These are phyloP conservation scores for Cercospora janseana DNA, from an alignment of 2,329 filamentous ascomycete species.

Conservation along the genomic window DNA sequence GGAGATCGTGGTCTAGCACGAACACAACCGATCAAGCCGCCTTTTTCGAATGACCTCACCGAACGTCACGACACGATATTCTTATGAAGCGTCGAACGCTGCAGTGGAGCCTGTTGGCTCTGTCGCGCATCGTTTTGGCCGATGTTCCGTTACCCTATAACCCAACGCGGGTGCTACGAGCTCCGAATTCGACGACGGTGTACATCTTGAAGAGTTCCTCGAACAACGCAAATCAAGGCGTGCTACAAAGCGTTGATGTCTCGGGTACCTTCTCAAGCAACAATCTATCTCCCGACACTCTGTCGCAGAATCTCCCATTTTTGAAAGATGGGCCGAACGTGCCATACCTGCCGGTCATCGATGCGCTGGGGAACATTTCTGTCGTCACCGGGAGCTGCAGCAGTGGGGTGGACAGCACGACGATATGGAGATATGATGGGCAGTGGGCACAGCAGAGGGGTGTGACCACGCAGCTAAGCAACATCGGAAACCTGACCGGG, in stretches of 20 bases:
- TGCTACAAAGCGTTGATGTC: constrained; percentile 66
- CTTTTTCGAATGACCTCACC: constrained; percentile 12
- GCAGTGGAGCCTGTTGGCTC: constrained; percentile 31
- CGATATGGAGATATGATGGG: constrained; percentile 69
- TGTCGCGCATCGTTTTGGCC: constrained; percentile 22
- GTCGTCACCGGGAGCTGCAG: constrained; percentile 74
- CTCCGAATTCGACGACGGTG: constrained; percentile 53
- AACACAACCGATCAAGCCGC: constrained; percentile 4
- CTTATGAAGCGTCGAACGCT: constrained; percentile 22
- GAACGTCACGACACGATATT: constrained; percentile 14
- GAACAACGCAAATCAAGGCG: constrained; percentile 45
- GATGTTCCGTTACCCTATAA: constrained; percentile 64
- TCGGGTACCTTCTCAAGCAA: constrained; percentile 56
- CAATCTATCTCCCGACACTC: constrained; percentile 45
- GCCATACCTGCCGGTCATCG: constrained; percentile 67
- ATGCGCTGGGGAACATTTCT: constrained; percentile 64
- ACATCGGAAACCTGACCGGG: constrained; percentile 41
- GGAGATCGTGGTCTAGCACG: constrained; percentile 19
- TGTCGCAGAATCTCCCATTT: constrained; percentile 64
- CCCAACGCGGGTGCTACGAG: constrained; percentile 68
- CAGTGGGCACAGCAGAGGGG: constrained; percentile 52
- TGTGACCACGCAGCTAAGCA: constrained; percentile 39
- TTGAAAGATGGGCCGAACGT: constrained; percentile 50
- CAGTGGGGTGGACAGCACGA: constrained; percentile 48
- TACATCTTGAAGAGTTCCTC: constrained; percentile 67